Percentiles rank a stretch among this genome's conserved stretches.
These are phyloP conservation scores for Globisporangium radiosum DNA, from an alignment of 352 stramenopile species.

Conservation along the genomic window DNA sequence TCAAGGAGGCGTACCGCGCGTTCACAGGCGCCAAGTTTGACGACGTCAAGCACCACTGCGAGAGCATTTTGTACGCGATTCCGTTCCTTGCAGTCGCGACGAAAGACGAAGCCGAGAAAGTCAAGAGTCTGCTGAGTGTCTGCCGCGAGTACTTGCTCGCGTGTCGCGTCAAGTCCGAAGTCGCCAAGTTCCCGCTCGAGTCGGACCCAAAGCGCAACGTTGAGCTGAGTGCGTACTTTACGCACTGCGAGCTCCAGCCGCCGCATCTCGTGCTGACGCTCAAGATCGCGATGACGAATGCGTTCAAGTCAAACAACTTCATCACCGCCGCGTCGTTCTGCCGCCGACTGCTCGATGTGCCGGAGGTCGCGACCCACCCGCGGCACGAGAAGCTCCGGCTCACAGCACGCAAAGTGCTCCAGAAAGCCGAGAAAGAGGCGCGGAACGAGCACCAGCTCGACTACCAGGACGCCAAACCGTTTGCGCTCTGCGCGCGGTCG, in stretches of 20 bases:
- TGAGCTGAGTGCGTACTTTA: constrained; percentile 98
- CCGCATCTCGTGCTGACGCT: constrained; percentile 97
- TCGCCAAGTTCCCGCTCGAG: constrained; percentile 64
- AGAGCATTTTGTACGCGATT: constrained; percentile 92
- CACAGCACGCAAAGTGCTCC: constrained; percentile 96
- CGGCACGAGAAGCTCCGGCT: constrained; percentile 92
- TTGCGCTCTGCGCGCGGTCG: constrained; percentile 91
- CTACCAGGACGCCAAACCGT: constrained; percentile 97
- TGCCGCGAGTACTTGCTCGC: constrained; percentile 97
- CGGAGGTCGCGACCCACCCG: constrained; percentile 88
- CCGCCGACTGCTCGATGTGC: constrained; percentile 96
- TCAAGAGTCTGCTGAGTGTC: constrained; percentile 95
- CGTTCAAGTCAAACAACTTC: constrained; percentile 99
- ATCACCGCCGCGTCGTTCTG: constrained; percentile 98
- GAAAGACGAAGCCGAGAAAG: constrained; percentile 88
- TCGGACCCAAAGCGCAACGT: constrained; percentile 88
- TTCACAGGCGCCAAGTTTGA: constrained; percentile 98
- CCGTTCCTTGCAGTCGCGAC: constrained; percentile 93
- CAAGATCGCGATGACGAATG: constrained; percentile 98
- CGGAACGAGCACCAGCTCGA: constrained; percentile 97
- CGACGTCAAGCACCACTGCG: constrained; percentile 92
- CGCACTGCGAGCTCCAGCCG: constrained; percentile 98
- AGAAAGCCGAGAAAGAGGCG: constrained; percentile 98
- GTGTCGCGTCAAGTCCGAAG: constrained; percentile 92
- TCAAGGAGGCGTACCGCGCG: constrained; percentile 94